These are phyloP conservation scores for Metschnikowia lachancei DNA, from an alignment of 805 yeast genomes.

Conservation along the genomic window DNA sequence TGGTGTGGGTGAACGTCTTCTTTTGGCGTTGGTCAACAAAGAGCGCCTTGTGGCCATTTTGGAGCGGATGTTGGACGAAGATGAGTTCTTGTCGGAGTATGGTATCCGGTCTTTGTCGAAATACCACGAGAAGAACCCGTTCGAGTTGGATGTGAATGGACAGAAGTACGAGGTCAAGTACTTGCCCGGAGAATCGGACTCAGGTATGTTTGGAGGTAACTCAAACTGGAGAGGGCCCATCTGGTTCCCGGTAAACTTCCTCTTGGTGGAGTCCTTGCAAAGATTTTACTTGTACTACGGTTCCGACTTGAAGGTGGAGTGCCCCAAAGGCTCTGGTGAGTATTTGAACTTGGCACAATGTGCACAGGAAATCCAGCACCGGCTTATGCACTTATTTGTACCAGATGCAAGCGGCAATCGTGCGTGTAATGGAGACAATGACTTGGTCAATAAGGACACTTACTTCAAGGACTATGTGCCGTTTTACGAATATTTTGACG, in stretches of 20 bases:
- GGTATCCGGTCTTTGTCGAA: slow-evolving; percentile 89
- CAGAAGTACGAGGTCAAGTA: slow-evolving; percentile 66
- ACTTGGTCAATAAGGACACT: slow-evolving; percentile 55
- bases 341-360: slow-evolving; percentile 78
- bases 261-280: slow-evolving; percentile 82
- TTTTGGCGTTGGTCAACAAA: slow-evolving; percentile 75
- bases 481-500: slow-evolving; percentile 87
- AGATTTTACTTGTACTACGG: slow-evolving; percentile 88
- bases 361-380: slow-evolving; percentile 85
- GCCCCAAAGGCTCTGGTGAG: slow-evolving; percentile 82
- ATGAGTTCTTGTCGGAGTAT: slow-evolving; percentile 77
- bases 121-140: slow-evolving; percentile 81
- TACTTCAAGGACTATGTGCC: slow-evolving; percentile 72
- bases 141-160: slow-evolving; percentile 79
- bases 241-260: slow-evolving; percentile 91
- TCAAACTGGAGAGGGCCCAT: slow-evolving; percentile 98
- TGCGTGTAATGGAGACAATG: slow-evolving; percentile 74
- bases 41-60: slow-evolving; percentile 76
- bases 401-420: slow-evolving; percentile 65
- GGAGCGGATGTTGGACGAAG: slow-evolving; percentile 78
- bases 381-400: slow-evolving; percentile 73
- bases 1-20: slow-evolving; percentile 80
- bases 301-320: slow-evolving; percentile 76
- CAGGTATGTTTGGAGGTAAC: slow-evolving; percentile 94
- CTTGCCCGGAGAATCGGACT: slow-evolving; percentile 85